phyloP scores from a whole-genome alignment of 2,329 filamentous ascomycete genomes.

The Alternaria arborescens region DNA sequence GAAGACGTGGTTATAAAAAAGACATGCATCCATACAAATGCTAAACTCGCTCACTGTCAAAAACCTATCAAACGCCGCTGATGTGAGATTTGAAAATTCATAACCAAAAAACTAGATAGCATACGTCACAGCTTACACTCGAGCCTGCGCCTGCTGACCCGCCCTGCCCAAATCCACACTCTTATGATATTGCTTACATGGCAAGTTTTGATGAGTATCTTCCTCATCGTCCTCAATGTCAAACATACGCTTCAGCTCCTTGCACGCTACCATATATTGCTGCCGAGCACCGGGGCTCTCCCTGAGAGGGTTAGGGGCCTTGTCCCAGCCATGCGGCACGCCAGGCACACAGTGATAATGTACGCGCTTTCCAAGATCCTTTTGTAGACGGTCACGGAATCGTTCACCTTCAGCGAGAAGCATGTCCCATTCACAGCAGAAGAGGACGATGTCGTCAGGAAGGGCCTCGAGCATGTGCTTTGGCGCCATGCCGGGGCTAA shows the following conservation, averaged over 20 bases:
- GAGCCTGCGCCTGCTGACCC: not conserved
- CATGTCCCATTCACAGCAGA: constrained; percentile 74
- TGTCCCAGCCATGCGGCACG: constrained; percentile 73
- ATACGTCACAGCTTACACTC: not conserved
- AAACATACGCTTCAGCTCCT: constrained; percentile 58
- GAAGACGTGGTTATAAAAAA: not conserved
- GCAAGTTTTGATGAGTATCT: constrained; percentile 18
- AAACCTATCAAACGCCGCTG: not conserved
- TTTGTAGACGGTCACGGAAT: constrained; percentile 67
- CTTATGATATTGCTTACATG: constrained; percentile 22
- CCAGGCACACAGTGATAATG: constrained; percentile 66
- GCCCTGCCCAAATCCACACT: constrained; percentile 15
- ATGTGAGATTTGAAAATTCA: not conserved
- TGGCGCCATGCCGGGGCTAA: constrained; percentile 66
- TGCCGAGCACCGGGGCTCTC: constrained; percentile 61
- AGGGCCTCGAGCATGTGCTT: constrained; percentile 62
- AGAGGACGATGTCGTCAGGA: constrained; percentile 68
- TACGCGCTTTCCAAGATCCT: constrained; percentile 64
- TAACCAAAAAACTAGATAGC: not conserved
- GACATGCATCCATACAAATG: not conserved
- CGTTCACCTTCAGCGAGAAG: constrained; percentile 68
- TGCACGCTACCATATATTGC: constrained; percentile 64
- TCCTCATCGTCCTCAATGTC: constrained; percentile 42
- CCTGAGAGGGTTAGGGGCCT: constrained; percentile 68
- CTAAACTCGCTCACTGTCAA: not conserved